A percentile compares a stretch with the other conserved stretches of the same genome.
Evolutionary conservation across 2,329 filamentous ascomycete genomes (phyloP).

Genomic region (Davidsoniella eucalypti): DNA sequence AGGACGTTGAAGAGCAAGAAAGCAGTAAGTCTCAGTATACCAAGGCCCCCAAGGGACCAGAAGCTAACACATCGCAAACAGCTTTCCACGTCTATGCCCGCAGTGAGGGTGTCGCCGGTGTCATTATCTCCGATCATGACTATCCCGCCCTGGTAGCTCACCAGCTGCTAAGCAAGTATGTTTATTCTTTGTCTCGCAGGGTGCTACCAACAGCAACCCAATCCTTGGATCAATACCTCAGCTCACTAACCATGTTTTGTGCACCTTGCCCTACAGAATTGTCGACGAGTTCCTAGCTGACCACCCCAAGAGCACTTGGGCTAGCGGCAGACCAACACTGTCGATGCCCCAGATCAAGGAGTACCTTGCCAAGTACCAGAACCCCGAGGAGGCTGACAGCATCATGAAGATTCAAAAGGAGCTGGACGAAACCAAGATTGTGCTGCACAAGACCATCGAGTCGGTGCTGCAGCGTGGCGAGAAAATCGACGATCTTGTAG

Average conservation of each 20-base stretch:
- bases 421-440: slow-evolving; percentile 92
- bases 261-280: slow-evolving; percentile 23
- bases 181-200: not conserved
- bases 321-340: slow-evolving; percentile 35
- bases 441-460: slow-evolving; percentile 93
- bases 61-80: slow-evolving; percentile 33
- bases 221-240: too few species aligned
- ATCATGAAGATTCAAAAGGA: slow-evolving; percentile 95
- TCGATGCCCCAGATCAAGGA: slow-evolving; percentile 61
- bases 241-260: slow-evolving; percentile 5
- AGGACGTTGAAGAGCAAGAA: slow-evolving; percentile 68
- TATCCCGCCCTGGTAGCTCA: slow-evolving; percentile 70
- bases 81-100: slow-evolving; percentile 62
- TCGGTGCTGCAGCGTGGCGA: slow-evolving; percentile 74
- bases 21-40: slow-evolving; percentile 24
- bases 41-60: not conserved
- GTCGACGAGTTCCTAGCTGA: slow-evolving; percentile 72
- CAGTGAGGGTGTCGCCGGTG: slow-evolving; percentile 56
- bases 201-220: too few species aligned
- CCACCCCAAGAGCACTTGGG: slow-evolving; percentile 55
- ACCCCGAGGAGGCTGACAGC: slow-evolving; percentile 75
- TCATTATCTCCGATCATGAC: slow-evolving; percentile 61
- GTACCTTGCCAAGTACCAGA: slow-evolving; percentile 61
- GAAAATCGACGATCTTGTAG: slow-evolving; percentile 88
- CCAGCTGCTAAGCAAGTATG: slow-evolving; percentile 59